Base-by-base conservation (phyloP, 2,329 filamentous ascomycete species). In the Tolypocladium nubicola region DNA sequence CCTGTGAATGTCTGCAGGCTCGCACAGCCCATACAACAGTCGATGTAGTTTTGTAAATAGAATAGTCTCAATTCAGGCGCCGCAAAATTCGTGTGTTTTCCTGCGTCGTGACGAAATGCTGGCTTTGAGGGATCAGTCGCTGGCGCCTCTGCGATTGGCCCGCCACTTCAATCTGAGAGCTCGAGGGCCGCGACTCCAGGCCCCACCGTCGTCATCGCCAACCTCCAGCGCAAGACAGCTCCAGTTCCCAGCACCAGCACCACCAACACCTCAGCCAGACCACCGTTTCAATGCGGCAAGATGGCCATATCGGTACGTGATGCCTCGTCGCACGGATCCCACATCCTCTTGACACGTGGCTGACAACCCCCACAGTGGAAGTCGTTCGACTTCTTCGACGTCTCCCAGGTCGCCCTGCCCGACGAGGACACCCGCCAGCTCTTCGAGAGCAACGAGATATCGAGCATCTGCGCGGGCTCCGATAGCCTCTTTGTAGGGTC, bases 311-410 rank as follows among this genome's bases (percentile, higher is more conserved):
- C 64, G 59, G 64, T 66, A 61, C 21, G 57, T 54, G 30, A 37
- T 53, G 19, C 35, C 30, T 37, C 10, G 47, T 19, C 10, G 19
- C 30, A 14, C 30, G 30, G 8, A 19, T 13, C 16, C 26, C 11
- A 52, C 49, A 23, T 19, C 21, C 5, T 21, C 4, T 10, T 39
- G 16, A 7, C n/a, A 3, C 6, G 30, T 23, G 21, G 26, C 33
- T 53, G 19, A 53, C 40, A 14, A 16, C 26, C 10, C 38, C 37
- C 11, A 23, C 64, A 96, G 93, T 97, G 94, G 93, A 97, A 97
- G 88, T 87, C 88, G 65, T 99, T 99, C 79, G 92, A 96, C 81
- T 99, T 99, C 86, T 97, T 99, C 83, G 90, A 97, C 75, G 90
- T 96, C 72, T 85, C 85, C 70, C 87, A 89, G 70, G 86, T 97